Conservation (phyloP, 1,284 basidiomycete genomes). For the Rhodotorula sp. region DNA sequence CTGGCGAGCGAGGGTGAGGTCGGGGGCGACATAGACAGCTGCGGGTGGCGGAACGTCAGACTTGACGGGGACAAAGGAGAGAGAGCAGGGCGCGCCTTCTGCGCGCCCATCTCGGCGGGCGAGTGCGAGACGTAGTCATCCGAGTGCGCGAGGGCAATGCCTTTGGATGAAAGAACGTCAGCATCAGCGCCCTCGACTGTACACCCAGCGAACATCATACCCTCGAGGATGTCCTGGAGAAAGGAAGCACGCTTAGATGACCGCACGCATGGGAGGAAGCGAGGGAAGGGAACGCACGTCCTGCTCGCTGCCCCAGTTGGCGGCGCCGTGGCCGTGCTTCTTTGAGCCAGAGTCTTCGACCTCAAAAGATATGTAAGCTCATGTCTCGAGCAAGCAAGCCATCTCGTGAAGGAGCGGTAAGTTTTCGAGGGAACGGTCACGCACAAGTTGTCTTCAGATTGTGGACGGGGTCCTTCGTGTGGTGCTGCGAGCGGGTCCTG, state of each 20-base stretch:
- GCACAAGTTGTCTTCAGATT: background rate
- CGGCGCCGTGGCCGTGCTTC: slow-evolving; percentile 9
- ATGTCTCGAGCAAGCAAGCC: no score
- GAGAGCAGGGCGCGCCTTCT: background rate
- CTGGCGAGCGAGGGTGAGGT: slow-evolving; percentile 1
- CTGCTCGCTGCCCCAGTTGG: slow-evolving; percentile 12
- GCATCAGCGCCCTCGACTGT: background rate
- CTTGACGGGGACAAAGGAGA: no score
- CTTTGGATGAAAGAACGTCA: background rate
- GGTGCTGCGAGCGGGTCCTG: slow-evolving; percentile 8
- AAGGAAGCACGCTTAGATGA: no score
- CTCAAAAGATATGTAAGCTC: background rate
- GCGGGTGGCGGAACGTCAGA: background rate
- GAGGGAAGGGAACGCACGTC: background rate
- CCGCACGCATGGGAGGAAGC: no score
- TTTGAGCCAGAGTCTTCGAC: background rate
- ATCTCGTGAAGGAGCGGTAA: background rate
- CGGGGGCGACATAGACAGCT: slow-evolving; percentile 9
- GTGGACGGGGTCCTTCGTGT: slow-evolving; percentile 1
- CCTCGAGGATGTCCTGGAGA: slow-evolving; percentile 2
- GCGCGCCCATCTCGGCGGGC: slow-evolving; percentile 10
- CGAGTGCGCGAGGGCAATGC: slow-evolving; percentile 10
- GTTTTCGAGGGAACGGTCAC: background rate
- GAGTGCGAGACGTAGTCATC: slow-evolving; percentile 5
- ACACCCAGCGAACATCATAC: background rate